Conservation (phyloP, 2,329 filamentous ascomycete genomes). For the Aureobasidium vineae region DNA sequence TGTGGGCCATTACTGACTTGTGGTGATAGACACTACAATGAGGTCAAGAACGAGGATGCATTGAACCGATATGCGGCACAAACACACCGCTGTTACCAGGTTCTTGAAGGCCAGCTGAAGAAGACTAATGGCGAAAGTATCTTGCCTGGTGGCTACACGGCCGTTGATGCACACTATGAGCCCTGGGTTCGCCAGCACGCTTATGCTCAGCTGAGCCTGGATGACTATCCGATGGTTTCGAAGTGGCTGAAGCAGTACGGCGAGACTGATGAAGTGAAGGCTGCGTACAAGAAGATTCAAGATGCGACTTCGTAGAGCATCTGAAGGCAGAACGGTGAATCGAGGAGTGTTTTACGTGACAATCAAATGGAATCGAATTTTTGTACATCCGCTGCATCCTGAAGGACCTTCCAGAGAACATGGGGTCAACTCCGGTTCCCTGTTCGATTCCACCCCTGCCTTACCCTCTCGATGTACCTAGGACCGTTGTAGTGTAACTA, state of each 20-base stretch:
- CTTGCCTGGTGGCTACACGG: conserved; percentile 40
- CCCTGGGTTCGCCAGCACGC: conserved; percentile 44
- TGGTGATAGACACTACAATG: conserved; percentile 28
- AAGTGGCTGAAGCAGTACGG: conserved; percentile 43
- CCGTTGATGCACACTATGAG: conserved; percentile 47
- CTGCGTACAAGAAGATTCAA: conserved; percentile 42
- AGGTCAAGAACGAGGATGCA: conserved; percentile 45
- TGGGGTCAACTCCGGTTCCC: no score
- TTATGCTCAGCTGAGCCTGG: conserved; percentile 43
- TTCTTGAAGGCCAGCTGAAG: conserved; percentile 45
- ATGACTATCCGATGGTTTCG: conserved; percentile 43
- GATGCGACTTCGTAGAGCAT: conserved; percentile 12
- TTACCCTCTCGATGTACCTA: no score
- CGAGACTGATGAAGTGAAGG: conserved; percentile 42
- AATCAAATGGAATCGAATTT: no score
- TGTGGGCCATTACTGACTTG: neutral
- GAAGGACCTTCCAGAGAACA: no score
- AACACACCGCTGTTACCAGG: conserved; percentile 44
- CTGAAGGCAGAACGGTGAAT: neutral
- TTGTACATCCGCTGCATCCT: no score
- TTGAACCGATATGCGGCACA: conserved; percentile 44
- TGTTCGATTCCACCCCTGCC: no score
- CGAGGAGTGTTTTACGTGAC: neutral
- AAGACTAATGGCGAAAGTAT: conserved; percentile 43
- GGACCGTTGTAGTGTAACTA: no score